phyloP scores from a whole-genome alignment of 805 yeast species.

The Ogataea pignaliae region DNA sequence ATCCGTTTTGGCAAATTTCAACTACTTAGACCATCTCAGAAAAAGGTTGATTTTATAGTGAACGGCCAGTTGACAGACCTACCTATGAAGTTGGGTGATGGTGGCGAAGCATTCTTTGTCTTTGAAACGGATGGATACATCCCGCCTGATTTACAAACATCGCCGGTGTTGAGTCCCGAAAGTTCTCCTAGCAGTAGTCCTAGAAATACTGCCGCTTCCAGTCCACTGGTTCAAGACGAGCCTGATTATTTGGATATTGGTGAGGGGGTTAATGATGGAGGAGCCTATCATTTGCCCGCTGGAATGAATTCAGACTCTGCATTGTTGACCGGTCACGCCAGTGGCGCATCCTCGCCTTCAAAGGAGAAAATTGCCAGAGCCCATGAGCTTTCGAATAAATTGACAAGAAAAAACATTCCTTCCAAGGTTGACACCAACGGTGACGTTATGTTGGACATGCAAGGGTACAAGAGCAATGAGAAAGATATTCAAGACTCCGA shows the following conservation, averaged over 20 bases:
- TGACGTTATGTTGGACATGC: constrained; percentile 86
- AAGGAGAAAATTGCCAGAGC: constrained; percentile 44
- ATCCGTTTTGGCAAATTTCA: constrained; percentile 94
- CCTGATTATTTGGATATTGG: constrained; percentile 50
- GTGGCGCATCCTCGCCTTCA: constrained; percentile 5
- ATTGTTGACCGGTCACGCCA: constrained; percentile 30
- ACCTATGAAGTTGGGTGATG: constrained; percentile 96
- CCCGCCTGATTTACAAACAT: constrained; percentile 75
- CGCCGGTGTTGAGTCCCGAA: constrained; percentile 73
- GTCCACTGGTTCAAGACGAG: constrained; percentile 33
- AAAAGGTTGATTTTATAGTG: constrained; percentile 84
- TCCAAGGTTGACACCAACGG: constrained; percentile 86
- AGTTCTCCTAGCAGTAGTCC: constrained; percentile 51
- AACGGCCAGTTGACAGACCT: constrained; percentile 77
- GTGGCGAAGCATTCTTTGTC: constrained; percentile 97
- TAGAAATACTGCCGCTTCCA: constrained; percentile 11
- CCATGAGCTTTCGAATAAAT: constrained; percentile 55
- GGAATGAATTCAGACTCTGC: constrained; percentile 11
- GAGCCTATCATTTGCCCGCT: constrained; percentile 4
- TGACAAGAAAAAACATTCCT: constrained; percentile 75
- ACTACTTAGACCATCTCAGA: constrained; percentile 87
- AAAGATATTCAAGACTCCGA: constrained; percentile 75
- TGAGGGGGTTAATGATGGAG: constrained; percentile 23
- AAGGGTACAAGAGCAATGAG: constrained; percentile 88
- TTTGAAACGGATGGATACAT: constrained; percentile 77